phyloP scores from a whole-genome alignment of 129 eudicot genomes.

The Heracleum sosnowskyi region DNA sequence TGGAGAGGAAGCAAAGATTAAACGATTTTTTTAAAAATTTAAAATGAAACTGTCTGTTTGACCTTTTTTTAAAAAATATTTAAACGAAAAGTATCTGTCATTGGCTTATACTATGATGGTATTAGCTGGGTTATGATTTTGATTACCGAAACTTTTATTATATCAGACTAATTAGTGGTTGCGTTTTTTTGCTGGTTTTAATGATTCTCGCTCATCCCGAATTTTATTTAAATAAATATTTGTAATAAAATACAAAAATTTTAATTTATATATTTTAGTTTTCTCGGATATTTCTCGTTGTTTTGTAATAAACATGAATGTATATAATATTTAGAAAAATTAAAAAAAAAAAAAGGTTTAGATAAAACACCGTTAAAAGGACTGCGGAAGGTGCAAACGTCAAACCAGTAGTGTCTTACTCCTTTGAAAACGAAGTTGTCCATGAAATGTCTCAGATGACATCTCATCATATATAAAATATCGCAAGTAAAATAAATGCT shows the following conservation, averaged over 20 bases:
- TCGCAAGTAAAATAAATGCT: background rate
- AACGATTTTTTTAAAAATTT: background rate
- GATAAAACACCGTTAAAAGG: background rate
- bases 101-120: background rate
- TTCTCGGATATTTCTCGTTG: no score
- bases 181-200: no score
- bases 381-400: background rate
- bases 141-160: background rate
- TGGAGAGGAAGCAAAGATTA: slow-evolving; percentile 11
- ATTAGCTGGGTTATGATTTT: background rate
- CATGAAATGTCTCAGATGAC: background rate
- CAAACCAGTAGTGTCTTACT: background rate
- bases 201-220: no score
- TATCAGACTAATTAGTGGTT: no score
- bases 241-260: no score
- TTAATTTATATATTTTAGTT: no score
- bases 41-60: slow-evolving; percentile 8
- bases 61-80: slow-evolving; percentile 1
- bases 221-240: no score
- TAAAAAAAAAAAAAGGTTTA: no score
- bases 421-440: background rate
- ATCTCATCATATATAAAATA: background rate
- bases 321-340: no score
- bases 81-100: no score
- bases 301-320: no score